Base-by-base conservation (phyloP, 306 rosid species). In the Hylodesmum podocarpum region DNA sequence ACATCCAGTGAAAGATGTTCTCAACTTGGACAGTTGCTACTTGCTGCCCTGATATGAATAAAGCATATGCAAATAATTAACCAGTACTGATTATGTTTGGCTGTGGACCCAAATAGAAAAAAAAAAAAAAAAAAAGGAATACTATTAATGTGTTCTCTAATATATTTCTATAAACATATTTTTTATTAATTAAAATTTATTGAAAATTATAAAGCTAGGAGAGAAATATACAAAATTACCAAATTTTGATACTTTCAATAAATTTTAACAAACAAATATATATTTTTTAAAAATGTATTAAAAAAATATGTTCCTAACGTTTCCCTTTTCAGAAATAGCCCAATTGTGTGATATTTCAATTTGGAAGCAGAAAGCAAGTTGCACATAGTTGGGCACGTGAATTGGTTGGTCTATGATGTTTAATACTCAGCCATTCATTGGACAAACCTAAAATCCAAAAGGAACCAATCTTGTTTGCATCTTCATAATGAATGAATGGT, bases 401-500 rank as follows among this genome's bases (percentile, higher is more conserved):
- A 37, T 65, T 82, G 62, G 77, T 57, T 77, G 72, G 16, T 28
- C 10, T 29, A 39, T 22, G 16, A 68, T 27, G 62, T 58, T 29
- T 54, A 53, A 13, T 64, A 41, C 54, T 46, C 50, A 11, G 6
- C 18, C 77, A 59, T 63, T 39, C 11, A 49, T 49, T 6, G 24
- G 54, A 47, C 10, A 47, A 19, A 29, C 21, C 49, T 37, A 18
- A 29, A 19, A 18, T 6, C 2, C 4, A 31, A 31, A 28, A 39
- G 57, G 4, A 18, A 18, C 3, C 7, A 28, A 25, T 46, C 43
- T n/a, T 27, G 15, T 4, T 6, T 41, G 25, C 58, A 76, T 43
- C 67, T 70, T 63, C 18, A 55, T 43, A 62, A 41, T 72, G 76
- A 62, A 41, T 72, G 76, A 66, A 72, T 72, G 82, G 79, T 37